Evolutionary conservation across 176 grass and related monocot genomes (phyloP), one percentile per base, ranked within the genome.

Genomic region (Ananas comosus): DNA sequence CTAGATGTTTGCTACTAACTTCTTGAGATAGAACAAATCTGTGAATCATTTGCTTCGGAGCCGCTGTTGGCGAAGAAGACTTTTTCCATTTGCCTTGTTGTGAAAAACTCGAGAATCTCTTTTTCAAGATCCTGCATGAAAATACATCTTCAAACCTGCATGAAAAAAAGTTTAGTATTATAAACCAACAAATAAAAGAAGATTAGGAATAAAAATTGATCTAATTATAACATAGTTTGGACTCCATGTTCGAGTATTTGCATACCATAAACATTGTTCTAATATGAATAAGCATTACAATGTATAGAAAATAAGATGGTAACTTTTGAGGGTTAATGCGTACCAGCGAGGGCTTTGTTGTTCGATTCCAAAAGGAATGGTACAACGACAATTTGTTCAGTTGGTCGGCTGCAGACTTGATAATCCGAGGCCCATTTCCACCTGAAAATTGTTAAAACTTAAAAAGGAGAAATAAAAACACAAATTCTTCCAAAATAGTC

Each of bases 301-400:
- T 27, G 21, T 50, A 27, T 27, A 27, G 66, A 16, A 80, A 67
- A 1, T 49, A 72, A 12, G 42, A 74, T 54, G 19, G 11, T 5
- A 1, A 21, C 6, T 42, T 42, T 7, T 42, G 5, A 42, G 4
- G 5, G 24, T 33, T 70, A 79, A 64, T 49, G 72, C 56, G 3
- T 78, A 97, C 94, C 89, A 92, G 24, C 24, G 89, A 88, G 27
- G 94, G 89, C 72, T 75, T 97, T 51, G 94, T 97, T 21, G 94
- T 97, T 67, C 89, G 86, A 50, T 97, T 97, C 94, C 94, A 97
- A 48, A 97, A 97, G 19, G 89, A 97, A 52, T 97, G 94, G 23
- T 97, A 97, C 73, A 97, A 97, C 10, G 89, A 86, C 28, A 97
- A 74, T 58, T 88, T 86, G 72, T 97, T 90, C 82, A 97, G 76